Percentiles rank a stretch among this genome's conserved stretches.
phyloP scores from a whole-genome alignment of 106 monocot species.

The Apostasia shenzhenica region DNA sequence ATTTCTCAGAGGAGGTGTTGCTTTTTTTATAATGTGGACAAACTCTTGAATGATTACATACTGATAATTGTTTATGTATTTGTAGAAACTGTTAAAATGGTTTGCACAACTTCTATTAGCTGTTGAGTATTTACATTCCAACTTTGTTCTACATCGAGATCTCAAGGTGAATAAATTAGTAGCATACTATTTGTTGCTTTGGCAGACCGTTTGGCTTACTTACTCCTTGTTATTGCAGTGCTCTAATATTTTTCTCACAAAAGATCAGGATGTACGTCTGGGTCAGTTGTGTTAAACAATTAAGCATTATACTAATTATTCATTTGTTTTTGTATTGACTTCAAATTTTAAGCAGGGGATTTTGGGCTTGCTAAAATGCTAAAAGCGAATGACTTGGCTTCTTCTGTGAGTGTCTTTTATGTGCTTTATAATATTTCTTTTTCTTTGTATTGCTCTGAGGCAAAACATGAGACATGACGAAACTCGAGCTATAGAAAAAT shows the following conservation, averaged over 20 bases:
- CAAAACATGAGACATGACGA: too few species aligned
- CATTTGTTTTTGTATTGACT: constrained; percentile 7
- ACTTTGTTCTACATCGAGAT: constrained; percentile 92
- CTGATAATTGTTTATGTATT: neutral
- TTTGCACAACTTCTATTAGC: constrained; percentile 82
- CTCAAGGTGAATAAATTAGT: constrained; percentile 66
- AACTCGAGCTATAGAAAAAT: too few species aligned
- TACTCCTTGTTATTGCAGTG: constrained; percentile 45
- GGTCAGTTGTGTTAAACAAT: constrained; percentile 43
- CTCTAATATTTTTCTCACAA: constrained; percentile 97
- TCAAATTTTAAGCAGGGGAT: constrained; percentile 55
- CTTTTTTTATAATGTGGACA: neutral
- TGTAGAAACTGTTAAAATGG: constrained; percentile 95
- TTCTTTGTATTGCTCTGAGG: neutral
- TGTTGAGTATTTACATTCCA: constrained; percentile 96
- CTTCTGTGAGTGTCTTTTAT: constrained; percentile 59
- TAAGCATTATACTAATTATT: neutral
- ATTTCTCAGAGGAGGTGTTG: constrained; percentile 86
- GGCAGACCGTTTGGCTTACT: neutral
- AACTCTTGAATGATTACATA: neutral
- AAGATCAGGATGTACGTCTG: constrained; percentile 89
- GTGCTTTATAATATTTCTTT: neutral
- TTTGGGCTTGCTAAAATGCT: constrained; percentile 99
- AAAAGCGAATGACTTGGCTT: constrained; percentile 94
- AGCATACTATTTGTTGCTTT: constrained; percentile 6